Conservation (phyloP, 2,329 filamentous ascomycete species). For the Malbranchea zuffiana region DNA sequence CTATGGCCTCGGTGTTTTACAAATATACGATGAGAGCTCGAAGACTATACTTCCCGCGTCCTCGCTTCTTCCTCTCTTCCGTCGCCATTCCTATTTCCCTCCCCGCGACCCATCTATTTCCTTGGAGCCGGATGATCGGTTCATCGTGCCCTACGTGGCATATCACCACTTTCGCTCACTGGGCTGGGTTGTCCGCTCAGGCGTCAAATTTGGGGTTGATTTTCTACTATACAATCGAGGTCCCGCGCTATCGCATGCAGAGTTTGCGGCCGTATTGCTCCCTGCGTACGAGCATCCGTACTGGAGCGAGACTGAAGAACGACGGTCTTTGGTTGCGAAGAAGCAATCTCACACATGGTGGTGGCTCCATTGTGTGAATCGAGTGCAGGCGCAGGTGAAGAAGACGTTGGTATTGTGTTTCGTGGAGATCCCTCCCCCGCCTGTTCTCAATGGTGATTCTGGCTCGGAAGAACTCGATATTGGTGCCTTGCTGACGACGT, state of each 20-base stretch:
- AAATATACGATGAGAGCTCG: constrained; percentile 38
- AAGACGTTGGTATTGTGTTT: constrained; percentile 87
- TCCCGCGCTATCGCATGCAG: constrained; percentile 87
- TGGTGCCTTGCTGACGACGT: constrained; percentile 52
- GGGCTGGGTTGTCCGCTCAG: constrained; percentile 85
- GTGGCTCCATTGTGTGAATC: constrained; percentile 70
- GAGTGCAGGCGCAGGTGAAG: constrained; percentile 77
- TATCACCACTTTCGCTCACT: constrained; percentile 95
- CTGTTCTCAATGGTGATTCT: constrained; percentile 31
- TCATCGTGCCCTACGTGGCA: constrained; percentile 74
- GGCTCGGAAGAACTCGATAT: constrained; percentile 39
- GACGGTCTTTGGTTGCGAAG: constrained; percentile 42
- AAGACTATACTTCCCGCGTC: constrained; percentile 40
- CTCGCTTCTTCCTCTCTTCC: constrained; percentile 56
- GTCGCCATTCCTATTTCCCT: constrained; percentile 59
- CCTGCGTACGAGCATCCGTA: constrained; percentile 66
- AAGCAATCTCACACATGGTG: constrained; percentile 37
- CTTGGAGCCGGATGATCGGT: constrained; percentile 65
- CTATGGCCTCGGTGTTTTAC: constrained; percentile 67
- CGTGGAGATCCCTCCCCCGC: constrained; percentile 73
- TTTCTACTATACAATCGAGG: constrained; percentile 90
- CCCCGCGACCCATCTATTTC: constrained; percentile 35
- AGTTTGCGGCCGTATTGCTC: constrained; percentile 77
- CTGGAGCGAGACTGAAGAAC: constrained; percentile 49
- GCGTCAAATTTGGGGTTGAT: constrained; percentile 90